phyloP scores from a whole-genome alignment of 305 asterid species.

The Vinca major region DNA sequence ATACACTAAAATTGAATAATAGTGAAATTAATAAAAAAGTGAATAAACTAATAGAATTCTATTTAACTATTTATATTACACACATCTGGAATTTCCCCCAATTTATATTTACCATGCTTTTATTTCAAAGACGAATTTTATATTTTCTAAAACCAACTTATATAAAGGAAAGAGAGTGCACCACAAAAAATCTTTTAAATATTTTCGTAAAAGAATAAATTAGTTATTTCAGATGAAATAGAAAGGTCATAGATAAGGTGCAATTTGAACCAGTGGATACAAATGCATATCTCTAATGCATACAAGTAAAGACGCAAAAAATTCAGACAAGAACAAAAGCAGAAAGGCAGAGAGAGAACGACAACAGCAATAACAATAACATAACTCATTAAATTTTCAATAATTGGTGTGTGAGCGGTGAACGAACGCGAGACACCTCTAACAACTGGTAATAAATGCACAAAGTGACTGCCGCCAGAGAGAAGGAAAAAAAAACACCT shows the following conservation, averaged over 20 bases:
- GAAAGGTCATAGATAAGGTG: constrained; percentile 17
- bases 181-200: neutral
- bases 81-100: no score
- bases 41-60: no score
- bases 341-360: neutral
- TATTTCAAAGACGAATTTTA: neutral
- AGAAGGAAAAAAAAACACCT: constrained; percentile 40
- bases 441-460: no score
- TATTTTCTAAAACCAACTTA: neutral
- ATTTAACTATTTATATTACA: no score
- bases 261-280: constrained; percentile 12
- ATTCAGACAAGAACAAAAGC: neutral
- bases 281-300: neutral
- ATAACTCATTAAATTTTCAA: no score
- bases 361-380: no score
- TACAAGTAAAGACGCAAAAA: neutral
- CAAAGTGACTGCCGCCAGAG: no score
- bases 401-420: no score
- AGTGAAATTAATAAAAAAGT: no score
- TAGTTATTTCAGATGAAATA: neutral
- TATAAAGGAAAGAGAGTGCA: neutral
- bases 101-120: neutral
- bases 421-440: no score
- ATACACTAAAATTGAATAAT: no score
- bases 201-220: neutral